phyloP scores from a whole-genome alignment of 2,329 filamentous ascomycete species.

The Ophiocordyceps australis region DNA sequence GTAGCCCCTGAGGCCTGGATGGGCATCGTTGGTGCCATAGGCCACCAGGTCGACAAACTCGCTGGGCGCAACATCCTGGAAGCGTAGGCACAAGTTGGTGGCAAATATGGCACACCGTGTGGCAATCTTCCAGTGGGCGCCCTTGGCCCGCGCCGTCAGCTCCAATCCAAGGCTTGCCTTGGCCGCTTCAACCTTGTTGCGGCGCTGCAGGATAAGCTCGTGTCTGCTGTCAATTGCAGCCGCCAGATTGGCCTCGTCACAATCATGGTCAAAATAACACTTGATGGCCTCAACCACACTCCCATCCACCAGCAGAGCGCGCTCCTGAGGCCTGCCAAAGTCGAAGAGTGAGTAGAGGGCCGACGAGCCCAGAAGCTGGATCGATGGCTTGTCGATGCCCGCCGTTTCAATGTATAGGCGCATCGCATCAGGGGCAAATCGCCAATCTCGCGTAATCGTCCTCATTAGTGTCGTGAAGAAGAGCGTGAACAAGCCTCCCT shows the following conservation, averaged over 20 bases:
- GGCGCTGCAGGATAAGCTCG: slow-evolving; percentile 56
- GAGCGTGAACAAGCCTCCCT: slow-evolving; percentile 82
- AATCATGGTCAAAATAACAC: slow-evolving; percentile 46
- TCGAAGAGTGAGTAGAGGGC: slow-evolving; percentile 78
- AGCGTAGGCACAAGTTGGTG: slow-evolving; percentile 78
- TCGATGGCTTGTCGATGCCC: slow-evolving; percentile 81
- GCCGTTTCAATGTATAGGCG: slow-evolving; percentile 79
- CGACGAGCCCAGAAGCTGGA: slow-evolving; percentile 71
- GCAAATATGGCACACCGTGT: slow-evolving; percentile 80
- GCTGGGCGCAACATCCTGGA: slow-evolving; percentile 67
- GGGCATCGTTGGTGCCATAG: slow-evolving; percentile 70
- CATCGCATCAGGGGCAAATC: slow-evolving; percentile 81
- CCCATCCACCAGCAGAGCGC: slow-evolving; percentile 67
- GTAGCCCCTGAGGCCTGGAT: slow-evolving; percentile 66
- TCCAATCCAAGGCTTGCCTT: slow-evolving; percentile 70
- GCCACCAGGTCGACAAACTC: slow-evolving; percentile 72
- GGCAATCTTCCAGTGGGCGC: slow-evolving; percentile 92
- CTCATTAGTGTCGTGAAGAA: slow-evolving; percentile 78
- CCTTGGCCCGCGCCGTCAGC: slow-evolving; percentile 56
- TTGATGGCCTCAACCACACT: slow-evolving; percentile 53
- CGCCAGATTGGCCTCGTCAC: too few species aligned
- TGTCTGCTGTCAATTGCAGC: slow-evolving; percentile 40
- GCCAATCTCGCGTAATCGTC: slow-evolving; percentile 82
- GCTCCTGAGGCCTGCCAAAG: slow-evolving; percentile 75
- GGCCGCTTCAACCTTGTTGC: slow-evolving; percentile 61